Evolutionary conservation across 129 eudicot genomes (phyloP).

Genomic region (Helichrysum umbraculigerum): DNA sequence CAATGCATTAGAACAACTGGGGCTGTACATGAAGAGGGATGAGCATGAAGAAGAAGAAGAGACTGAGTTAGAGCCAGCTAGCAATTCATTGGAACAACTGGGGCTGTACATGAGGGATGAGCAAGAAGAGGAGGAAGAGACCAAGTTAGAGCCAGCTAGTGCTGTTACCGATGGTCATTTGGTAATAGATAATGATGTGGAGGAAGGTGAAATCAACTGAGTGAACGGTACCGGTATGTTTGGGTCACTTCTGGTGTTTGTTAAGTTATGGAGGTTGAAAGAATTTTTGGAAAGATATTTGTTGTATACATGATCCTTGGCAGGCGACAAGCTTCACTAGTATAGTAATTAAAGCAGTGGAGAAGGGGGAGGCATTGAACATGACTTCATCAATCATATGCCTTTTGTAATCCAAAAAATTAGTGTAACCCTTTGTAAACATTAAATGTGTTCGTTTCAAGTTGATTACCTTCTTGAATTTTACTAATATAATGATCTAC

Average conservation of each 20-base stretch:
- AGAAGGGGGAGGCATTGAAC: background rate
- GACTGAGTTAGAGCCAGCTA: conserved; percentile 46
- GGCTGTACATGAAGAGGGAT: conserved; percentile 78
- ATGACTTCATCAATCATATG: background rate
- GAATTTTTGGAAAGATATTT: conserved; percentile 10
- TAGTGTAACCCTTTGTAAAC: conserved; percentile 8
- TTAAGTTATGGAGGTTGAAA: conserved; percentile 18
- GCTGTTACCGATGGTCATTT: background rate
- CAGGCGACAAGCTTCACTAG: conserved; percentile 18
- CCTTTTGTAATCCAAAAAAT: background rate
- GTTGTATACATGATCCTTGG: conserved; percentile 25
- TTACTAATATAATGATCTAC: background rate
- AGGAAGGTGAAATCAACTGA: conserved; percentile 79
- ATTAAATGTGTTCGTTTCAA: background rate
- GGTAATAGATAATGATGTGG: conserved; percentile 46
- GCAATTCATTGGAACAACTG: conserved; percentile 81
- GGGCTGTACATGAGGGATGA: conserved; percentile 85
- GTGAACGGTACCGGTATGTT: background rate
- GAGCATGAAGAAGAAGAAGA: conserved; percentile 88
- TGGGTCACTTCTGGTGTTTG: background rate
- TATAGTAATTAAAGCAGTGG: conserved; percentile 9
- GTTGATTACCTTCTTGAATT: background rate
- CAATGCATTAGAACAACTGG: conserved; percentile 86
- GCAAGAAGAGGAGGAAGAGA: conserved; percentile 79
- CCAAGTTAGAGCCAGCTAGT: conserved; percentile 28